Base-by-base conservation (phyloP, 2,329 filamentous ascomycete genomes). In the Trichoderma atrobrunneum region DNA sequence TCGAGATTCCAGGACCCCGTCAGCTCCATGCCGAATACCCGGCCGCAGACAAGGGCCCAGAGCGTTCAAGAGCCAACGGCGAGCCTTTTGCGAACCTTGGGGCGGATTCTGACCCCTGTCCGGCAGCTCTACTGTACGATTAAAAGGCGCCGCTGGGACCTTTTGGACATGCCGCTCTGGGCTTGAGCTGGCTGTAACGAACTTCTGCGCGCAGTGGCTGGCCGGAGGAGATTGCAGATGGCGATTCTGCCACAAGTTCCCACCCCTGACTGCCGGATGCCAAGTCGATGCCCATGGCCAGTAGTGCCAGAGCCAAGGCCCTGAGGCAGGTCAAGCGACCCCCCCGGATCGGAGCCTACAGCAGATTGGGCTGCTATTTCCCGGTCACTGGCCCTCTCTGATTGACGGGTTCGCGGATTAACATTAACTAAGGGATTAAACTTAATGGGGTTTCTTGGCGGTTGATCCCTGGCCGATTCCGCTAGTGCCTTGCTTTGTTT, bases 161-260 rank as follows among this genome's bases (percentile, higher is more conserved):
- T 34, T 61, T 69, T 60, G 66, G 66, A 69, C 66, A 69, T 69
- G 66, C 66, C 56, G 66, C 56, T 69, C 66, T 69, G 26, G 66
- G 66, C 66, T 34, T 61, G 66, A 69, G 56, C 66, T 60, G 32
- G 66, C 66, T 69, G 66, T 69, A 34, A 61, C 39, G 66, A 69
- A 69, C 66, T 60, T 69, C 57, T 69, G 66, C 56, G 2, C 34
- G 34, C 54, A 43, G 65, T 43, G 18, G 43, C 24, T 34, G 43
- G 61, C 24, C 36, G 39, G 39, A 26, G 43, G 28, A 51, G 34
- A 43, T 61, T 43, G 56, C 56, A 61, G 66, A 61, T 69, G 66
- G 66, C 66, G 66, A 69, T 51, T 69, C 66, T 61, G 56, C 21
- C 66, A 60, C 26, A 69, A 69, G 56, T 61, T 69, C 66, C 65